Base-by-base conservation (phyloP, 2,329 filamentous ascomycete species). In the Clonostachys rhizophaga region DNA sequence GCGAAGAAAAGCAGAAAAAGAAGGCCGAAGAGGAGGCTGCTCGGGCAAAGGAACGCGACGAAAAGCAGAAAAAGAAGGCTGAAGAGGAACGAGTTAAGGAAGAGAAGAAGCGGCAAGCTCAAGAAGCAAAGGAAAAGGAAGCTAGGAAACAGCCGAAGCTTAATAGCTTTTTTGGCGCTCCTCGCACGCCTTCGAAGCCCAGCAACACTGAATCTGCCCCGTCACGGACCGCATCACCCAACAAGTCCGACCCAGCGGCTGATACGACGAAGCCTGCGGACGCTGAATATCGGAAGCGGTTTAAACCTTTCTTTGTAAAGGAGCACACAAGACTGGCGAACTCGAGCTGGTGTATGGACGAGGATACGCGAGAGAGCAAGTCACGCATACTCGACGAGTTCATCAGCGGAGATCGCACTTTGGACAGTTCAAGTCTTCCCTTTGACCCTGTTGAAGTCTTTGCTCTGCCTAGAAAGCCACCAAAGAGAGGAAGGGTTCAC, bases 301-400 rank as follows among this genome's bases (percentile, higher is more conserved):
- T 97, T 58, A 78, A 90, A 34, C 84, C 88, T 0, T 97, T 96
- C 63, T 91, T 87, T 52, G 60, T 94, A 42, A 86, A 89, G 49
- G 75, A 83, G 4, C 78, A 89, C 57, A 87, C 89, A 2, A 79
- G 68, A n/a, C 55, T 96, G 46, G 90, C 91, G 1, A 74, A 76
- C 0, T 68, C 74, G 43, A 72, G 70, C 3, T 81, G 81, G 30
- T 63, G 74, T 37, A 74, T 84, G 61, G 83, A 89, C 53, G 61
- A 75, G 2, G 72, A 81, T 50, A 77, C 79, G 1, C 69, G 73
- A 24, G 59, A 70, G n/a, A 67, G 58, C 44, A 83, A 78, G 61
- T 74, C 70, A 30, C 58, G 54, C 16, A 73, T 73, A 4, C 63
- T 85, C 3, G 79, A 84, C 51, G 70, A 77, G 44, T 76, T 72